Conservation (phyloP, 1,284 basidiomycete species). For the Gomphus sp. region DNA sequence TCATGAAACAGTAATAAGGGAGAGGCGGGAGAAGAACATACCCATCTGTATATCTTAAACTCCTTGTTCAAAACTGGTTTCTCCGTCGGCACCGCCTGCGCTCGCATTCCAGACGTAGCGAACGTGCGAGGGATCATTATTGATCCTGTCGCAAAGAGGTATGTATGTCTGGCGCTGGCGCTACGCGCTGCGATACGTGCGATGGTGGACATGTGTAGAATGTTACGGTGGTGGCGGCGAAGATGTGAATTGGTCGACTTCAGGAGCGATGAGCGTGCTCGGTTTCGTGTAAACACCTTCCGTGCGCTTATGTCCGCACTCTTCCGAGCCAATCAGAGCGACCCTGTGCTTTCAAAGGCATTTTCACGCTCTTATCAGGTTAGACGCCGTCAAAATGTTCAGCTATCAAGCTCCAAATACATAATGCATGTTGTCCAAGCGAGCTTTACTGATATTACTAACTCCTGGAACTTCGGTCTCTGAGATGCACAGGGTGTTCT, state of each 20-base stretch:
- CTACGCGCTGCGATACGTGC: not conserved
- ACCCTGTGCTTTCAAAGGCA: too few species aligned
- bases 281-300: not conserved
- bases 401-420: too few species aligned
- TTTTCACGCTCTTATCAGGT: too few species aligned
- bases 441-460: too few species aligned
- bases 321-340: not conserved
- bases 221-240: not conserved
- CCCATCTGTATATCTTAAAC: conserved; percentile 98
- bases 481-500: too few species aligned
- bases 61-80: conserved; percentile 54
- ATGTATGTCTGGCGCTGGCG: not conserved
- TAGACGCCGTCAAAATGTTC: too few species aligned
- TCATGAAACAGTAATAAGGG: not conserved
- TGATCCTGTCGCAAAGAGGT: not conserved
- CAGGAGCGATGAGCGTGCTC: not conserved
- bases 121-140: conserved; percentile 21
- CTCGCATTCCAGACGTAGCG: conserved; percentile 24
- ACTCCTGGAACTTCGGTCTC: too few species aligned
- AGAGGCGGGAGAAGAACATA: conserved; percentile 23
- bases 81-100: conserved; percentile 31
- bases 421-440: too few species aligned
- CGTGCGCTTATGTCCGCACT: not conserved
- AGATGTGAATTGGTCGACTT: not conserved
- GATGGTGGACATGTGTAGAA: conserved; percentile 1